Percentiles rank a stretch among this genome's conserved stretches.
phyloP scores from a whole-genome alignment of 352 stramenopile species.

The Pythium grandisporangium region DNA sequence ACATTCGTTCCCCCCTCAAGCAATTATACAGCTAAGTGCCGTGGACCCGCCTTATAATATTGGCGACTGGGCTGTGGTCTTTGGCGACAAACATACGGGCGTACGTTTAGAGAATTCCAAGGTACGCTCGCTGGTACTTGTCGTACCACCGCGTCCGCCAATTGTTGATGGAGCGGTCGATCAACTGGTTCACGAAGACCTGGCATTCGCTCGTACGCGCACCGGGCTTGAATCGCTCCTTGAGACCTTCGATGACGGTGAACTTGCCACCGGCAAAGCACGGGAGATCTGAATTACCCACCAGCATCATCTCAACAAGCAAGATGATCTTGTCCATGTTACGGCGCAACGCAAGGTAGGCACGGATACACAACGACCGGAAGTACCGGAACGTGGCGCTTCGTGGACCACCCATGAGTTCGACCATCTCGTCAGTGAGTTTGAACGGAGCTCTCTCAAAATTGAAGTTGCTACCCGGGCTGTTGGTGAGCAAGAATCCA shows the following conservation, averaged over 20 bases:
- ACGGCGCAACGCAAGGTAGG: slow-evolving; percentile 90
- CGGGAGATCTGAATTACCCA: slow-evolving; percentile 75
- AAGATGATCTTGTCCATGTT: slow-evolving; percentile 94
- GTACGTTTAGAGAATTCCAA: slow-evolving; percentile 78
- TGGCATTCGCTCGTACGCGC: slow-evolving; percentile 75
- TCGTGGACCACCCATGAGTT: slow-evolving; percentile 91
- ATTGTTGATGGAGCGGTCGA: slow-evolving; percentile 85
- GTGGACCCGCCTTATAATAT: too few species aligned
- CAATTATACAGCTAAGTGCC: too few species aligned
- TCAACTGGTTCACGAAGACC: slow-evolving; percentile 78
- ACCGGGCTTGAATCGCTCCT: slow-evolving; percentile 63
- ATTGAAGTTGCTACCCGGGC: slow-evolving; percentile 89
- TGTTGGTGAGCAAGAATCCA: slow-evolving; percentile 96
- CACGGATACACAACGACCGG: slow-evolving; percentile 92
- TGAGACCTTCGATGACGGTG: slow-evolving; percentile 68
- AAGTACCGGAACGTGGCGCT: slow-evolving; percentile 93
- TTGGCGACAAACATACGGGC: too few species aligned
- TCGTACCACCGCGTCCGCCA: slow-evolving; percentile 88
- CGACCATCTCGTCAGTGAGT: slow-evolving; percentile 94
- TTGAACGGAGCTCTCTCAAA: slow-evolving; percentile 98
- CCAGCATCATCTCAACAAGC: slow-evolving; percentile 94
- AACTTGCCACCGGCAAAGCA: slow-evolving; percentile 82
- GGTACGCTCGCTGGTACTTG: slow-evolving; percentile 84
- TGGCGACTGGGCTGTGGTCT: too few species aligned
- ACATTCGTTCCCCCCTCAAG: too few species aligned